phyloP scores from a whole-genome alignment of 768 basidiomycete genomes.

The Crucibulum laeve region DNA sequence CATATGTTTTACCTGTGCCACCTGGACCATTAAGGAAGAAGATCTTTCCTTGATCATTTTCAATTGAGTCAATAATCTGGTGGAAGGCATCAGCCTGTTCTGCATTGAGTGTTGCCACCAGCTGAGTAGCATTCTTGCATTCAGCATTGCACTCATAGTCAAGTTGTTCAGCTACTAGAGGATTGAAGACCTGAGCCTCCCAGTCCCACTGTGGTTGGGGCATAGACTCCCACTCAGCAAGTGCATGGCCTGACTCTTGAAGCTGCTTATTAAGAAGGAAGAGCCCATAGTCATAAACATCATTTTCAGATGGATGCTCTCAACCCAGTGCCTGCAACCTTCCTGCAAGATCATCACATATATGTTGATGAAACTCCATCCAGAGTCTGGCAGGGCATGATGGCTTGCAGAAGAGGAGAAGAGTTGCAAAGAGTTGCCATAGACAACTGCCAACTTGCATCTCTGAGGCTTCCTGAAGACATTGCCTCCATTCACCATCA shows the following conservation, averaged over 20 bases:
- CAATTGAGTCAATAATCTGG: slow-evolving; percentile 20
- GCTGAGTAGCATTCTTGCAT: background rate
- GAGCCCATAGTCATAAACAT: slow-evolving; percentile 38
- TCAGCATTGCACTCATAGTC: slow-evolving; percentile 16
- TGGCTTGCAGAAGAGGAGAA: slow-evolving; percentile 24
- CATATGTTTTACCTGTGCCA: slow-evolving; percentile 43
- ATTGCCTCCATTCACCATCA: slow-evolving; percentile 30
- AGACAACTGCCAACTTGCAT: slow-evolving; percentile 33
- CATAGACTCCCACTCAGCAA: slow-evolving; percentile 25
- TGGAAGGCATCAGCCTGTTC: slow-evolving; percentile 24
- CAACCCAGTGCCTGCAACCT: slow-evolving; percentile 11
- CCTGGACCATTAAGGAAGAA: slow-evolving; percentile 40
- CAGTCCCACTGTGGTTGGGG: slow-evolving; percentile 22
- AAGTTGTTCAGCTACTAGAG: slow-evolving; percentile 25
- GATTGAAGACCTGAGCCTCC: slow-evolving; percentile 15
- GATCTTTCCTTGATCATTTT: slow-evolving; percentile 7
- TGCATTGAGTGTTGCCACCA: slow-evolving; percentile 13
- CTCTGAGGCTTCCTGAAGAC: slow-evolving; percentile 28
- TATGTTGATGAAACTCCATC: slow-evolving; percentile 23
- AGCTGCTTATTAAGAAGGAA: slow-evolving; percentile 22
- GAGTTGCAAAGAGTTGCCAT: slow-evolving; percentile 27
- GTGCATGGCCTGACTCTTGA: slow-evolving; percentile 13
- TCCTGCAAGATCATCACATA: slow-evolving; percentile 37
- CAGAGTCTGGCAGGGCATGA: slow-evolving; percentile 31
- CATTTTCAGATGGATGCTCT: slow-evolving; percentile 18